A percentile compares a stretch with the other conserved stretches of the same genome.
These are phyloP conservation scores for Globisporangium rhizosaccharum DNA, from an alignment of 352 stramenopile species.

Conservation along the genomic window DNA sequence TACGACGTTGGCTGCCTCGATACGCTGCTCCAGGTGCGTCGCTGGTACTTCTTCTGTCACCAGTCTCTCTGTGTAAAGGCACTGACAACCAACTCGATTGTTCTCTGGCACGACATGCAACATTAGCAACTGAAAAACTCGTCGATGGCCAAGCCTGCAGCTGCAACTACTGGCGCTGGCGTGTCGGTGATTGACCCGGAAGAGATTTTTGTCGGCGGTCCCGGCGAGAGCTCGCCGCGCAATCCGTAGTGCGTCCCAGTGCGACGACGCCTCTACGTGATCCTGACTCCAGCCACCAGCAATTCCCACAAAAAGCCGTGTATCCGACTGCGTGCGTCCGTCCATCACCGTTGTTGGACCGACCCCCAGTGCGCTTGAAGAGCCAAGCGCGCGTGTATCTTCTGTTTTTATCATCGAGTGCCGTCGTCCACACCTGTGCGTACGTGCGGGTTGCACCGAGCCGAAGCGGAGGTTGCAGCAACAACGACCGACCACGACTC, in stretches of 20 bases:
- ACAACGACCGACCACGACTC: not conserved
- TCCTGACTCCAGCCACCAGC: not conserved
- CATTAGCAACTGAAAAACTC: conserved; percentile 59
- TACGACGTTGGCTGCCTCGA: conserved; percentile 84
- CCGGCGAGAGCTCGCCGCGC: conserved; percentile 28
- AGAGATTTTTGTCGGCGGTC: conserved; percentile 45
- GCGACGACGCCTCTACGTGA: not conserved
- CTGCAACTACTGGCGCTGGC: conserved; percentile 4
- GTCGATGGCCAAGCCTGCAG: conserved; percentile 30
- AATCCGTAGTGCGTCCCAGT: conserved; percentile 21
- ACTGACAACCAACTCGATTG: not conserved
- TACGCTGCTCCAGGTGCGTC: conserved; percentile 61
- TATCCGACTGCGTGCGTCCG: not conserved
- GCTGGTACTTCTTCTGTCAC: not conserved
- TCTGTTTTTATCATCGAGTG: conserved; percentile 16
- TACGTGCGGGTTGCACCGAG: not conserved
- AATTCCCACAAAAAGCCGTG: not conserved
- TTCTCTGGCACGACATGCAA: not conserved
- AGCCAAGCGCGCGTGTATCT: conserved; percentile 12
- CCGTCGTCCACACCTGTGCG: conserved; percentile 2
- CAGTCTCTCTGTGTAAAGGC: not conserved
- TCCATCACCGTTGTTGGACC: too few species aligned
- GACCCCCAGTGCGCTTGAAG: conserved; percentile 2
- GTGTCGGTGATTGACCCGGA: conserved; percentile 49
- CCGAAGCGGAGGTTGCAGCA: not conserved